Evolutionary conservation across 805 yeast species (phyloP).

Genomic region (Zygosaccharomyces siamensis): DNA sequence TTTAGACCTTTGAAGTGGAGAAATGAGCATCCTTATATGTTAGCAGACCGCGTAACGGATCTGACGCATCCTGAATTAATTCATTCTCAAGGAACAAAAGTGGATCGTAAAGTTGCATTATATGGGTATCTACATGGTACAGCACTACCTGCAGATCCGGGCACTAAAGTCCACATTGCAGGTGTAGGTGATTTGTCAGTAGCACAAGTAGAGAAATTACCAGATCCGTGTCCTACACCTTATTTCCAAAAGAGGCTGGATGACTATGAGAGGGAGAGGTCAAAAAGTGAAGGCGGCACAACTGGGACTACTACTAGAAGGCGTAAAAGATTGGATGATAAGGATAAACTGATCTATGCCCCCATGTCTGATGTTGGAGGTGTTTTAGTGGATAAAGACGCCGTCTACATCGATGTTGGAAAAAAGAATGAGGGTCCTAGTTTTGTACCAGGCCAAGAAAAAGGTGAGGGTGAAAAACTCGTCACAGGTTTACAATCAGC

Average conservation of each 20-base stretch:
- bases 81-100: constrained; percentile 64
- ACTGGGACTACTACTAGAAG: constrained; percentile 58
- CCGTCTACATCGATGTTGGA: constrained; percentile 77
- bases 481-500: constrained; percentile 79
- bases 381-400: constrained; percentile 92
- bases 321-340: constrained; percentile 88
- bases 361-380: constrained; percentile 99
- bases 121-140: constrained; percentile 97
- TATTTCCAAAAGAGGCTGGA: constrained; percentile 80
- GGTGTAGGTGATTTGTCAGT: constrained; percentile 91
- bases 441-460: constrained; percentile 60
- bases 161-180: constrained; percentile 84
- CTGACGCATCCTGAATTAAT: constrained; percentile 86
- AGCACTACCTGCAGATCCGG: constrained; percentile 55
- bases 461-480: constrained; percentile 80
- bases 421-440: constrained; percentile 32
- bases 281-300: constrained; percentile 61
- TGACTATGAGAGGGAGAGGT: constrained; percentile 70
- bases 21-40: constrained; percentile 92
- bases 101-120: constrained; percentile 83
- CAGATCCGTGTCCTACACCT: constrained; percentile 99
- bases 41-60: constrained; percentile 90
- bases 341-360: constrained; percentile 90
- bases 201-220: constrained; percentile 75
- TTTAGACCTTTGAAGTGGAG: constrained; percentile 99